Conservation (phyloP, 495 filamentous ascomycete species). For the Daldinia caldariorum region DNA sequence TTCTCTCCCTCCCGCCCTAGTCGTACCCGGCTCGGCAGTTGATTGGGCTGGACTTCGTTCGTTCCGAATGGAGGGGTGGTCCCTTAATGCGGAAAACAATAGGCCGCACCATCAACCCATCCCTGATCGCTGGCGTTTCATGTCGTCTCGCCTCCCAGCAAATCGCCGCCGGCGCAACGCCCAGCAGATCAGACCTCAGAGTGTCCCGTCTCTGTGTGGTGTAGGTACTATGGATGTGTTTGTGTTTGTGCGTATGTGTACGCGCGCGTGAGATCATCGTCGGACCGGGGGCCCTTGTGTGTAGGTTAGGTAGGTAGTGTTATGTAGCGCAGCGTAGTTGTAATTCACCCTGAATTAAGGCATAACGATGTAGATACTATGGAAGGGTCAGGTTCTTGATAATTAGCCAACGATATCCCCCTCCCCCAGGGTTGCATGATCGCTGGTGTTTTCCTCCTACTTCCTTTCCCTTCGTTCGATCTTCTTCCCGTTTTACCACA, state of each 20-base stretch:
- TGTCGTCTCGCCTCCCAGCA: constrained; percentile 32
- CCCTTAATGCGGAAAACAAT: constrained; percentile 16
- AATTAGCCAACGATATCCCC: constrained; percentile 36
- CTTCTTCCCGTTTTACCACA: constrained; percentile 26
- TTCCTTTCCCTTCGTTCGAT: constrained; percentile 35
- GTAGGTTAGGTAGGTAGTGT: not conserved
- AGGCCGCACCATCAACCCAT: not conserved
- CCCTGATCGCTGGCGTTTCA: constrained; percentile 46
- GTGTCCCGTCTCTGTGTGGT: too few species aligned
- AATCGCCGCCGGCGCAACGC: constrained; percentile 24
- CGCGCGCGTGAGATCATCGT: too few species aligned
- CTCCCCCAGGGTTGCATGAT: constrained; percentile 31
- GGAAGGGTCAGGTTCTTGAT: constrained; percentile 18
- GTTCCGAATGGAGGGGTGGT: constrained; percentile 8
- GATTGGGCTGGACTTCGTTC: constrained; percentile 30
- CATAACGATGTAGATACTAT: not conserved
- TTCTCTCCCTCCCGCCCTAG: constrained; percentile 1
- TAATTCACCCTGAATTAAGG: constrained; percentile 32
- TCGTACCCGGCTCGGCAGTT: constrained; percentile 35
- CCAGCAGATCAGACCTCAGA: constrained; percentile 33
- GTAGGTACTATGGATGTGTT: too few species aligned
- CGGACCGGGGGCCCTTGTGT: not conserved
- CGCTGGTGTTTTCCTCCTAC: constrained; percentile 11
- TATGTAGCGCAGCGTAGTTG: not conserved
- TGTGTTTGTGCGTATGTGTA: too few species aligned